Percentiles rank a stretch among this genome's conserved stretches.
Evolutionary conservation across 371 early-diverging fungal genomes (phyloP).

Genomic region (Apophysomyces sp.): DNA sequence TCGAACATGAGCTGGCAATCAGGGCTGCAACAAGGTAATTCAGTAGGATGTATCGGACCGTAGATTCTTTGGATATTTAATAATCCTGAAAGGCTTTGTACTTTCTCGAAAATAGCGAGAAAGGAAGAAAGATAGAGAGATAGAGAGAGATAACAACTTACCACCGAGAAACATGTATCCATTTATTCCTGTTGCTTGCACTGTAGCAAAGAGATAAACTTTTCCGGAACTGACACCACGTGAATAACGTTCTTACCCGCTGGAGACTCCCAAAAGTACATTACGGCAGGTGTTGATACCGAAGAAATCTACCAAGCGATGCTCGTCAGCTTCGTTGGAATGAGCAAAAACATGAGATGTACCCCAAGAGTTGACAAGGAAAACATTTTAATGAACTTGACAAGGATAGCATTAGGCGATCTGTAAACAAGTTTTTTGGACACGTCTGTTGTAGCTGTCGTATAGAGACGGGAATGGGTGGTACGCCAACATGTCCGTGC

Average conservation of each 20-base stretch:
- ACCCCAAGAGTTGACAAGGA: constrained; percentile 41
- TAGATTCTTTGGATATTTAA: constrained; percentile 23
- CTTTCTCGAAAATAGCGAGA: not conserved
- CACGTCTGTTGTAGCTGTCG: not conserved
- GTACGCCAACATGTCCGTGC: not conserved
- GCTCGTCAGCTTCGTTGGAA: too few species aligned
- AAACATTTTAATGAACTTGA: constrained; percentile 41
- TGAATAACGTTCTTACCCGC: constrained; percentile 34
- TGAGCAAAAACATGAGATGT: constrained; percentile 6
- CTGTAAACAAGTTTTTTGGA: constrained; percentile 28
- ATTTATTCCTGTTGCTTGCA: constrained; percentile 30
- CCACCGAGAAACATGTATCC: constrained; percentile 42
- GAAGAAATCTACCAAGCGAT: constrained; percentile 32
- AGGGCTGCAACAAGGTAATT: constrained; percentile 33
- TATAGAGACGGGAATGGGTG: not conserved
- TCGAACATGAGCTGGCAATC: constrained; percentile 43
- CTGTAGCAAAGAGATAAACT: constrained; percentile 6
- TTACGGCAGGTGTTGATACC: constrained; percentile 34
- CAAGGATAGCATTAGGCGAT: constrained; percentile 32
- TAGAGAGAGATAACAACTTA: constrained; percentile 3
- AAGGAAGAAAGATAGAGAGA: too few species aligned
- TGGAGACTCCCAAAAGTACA: constrained; percentile 46
- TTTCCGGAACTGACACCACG: not conserved
- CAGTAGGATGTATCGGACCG: constrained; percentile 25
- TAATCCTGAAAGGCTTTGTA: not conserved